Percentiles rank a stretch among this genome's conserved stretches.
Evolutionary conservation across 2,329 filamentous ascomycete species (phyloP).

Genomic region (Dothiorella sarmentorum): DNA sequence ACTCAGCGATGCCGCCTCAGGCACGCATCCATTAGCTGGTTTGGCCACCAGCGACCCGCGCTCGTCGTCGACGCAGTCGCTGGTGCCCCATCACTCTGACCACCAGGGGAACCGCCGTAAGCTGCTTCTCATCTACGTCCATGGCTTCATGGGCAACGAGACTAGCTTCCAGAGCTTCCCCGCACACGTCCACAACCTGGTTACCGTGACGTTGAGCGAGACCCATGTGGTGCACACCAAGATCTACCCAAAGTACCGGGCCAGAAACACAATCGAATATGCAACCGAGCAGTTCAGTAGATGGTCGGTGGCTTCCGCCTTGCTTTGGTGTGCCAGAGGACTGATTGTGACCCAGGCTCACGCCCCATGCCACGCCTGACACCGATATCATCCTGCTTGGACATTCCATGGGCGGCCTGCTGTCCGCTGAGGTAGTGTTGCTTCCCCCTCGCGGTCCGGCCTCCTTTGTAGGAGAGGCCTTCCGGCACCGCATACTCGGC

Average conservation of each 20-base stretch:
- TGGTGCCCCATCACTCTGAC: constrained; percentile 36
- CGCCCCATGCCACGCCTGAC: constrained; percentile 67
- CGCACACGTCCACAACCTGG: constrained; percentile 74
- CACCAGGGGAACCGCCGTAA: constrained; percentile 43
- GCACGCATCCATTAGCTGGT: constrained; percentile 18
- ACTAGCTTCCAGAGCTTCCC: constrained; percentile 86
- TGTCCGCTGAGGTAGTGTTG: constrained; percentile 75
- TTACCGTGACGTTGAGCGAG: constrained; percentile 63
- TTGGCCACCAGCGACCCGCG: constrained; percentile 41
- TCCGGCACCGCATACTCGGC: constrained; percentile 75
- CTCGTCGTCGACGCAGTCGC: constrained; percentile 45
- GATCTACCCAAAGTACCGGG: constrained; percentile 77
- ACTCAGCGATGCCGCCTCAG: constrained; percentile 6
- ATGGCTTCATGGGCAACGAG: constrained; percentile 87
- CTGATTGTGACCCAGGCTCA: constrained; percentile 51
- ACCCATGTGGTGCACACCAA: constrained; percentile 83
- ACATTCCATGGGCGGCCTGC: constrained; percentile 84
- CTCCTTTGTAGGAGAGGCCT: constrained; percentile 33
- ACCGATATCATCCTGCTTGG: constrained; percentile 82
- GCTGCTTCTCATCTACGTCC: constrained; percentile 77
- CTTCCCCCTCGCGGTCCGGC: constrained; percentile 40
- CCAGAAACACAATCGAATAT: constrained; percentile 66
- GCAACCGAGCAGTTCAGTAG: constrained; percentile 78
- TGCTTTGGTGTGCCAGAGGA: constrained; percentile 19
- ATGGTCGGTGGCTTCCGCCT: constrained; percentile 51